Conservation (phyloP, 2,329 filamentous ascomycete genomes). For the Fusarium haematococcum region DNA sequence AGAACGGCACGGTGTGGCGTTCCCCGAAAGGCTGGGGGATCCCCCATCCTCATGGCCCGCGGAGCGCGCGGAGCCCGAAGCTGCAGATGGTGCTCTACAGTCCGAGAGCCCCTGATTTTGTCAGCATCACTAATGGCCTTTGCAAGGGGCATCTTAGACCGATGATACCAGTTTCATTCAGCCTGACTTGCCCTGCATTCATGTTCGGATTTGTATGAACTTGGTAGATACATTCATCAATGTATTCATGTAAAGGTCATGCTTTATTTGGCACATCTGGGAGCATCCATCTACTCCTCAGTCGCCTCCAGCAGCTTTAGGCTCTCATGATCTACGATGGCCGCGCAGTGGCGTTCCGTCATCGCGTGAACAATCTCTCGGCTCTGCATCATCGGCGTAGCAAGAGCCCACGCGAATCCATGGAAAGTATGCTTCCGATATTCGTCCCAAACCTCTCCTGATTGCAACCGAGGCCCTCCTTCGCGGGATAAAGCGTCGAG, state of each 20-base stretch:
- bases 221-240: no score
- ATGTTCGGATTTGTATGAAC: background rate
- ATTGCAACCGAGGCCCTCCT: background rate
- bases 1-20: background rate
- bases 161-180: background rate
- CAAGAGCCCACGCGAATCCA: slow-evolving; percentile 26
- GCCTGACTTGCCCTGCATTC: background rate
- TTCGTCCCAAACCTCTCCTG: slow-evolving; percentile 14
- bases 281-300: background rate
- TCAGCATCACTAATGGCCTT: background rate
- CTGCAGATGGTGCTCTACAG: background rate
- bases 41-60: background rate
- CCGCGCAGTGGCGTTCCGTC: slow-evolving; percentile 11
- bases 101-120: background rate
- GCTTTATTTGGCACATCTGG: background rate
- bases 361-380: slow-evolving; percentile 22
- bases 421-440: slow-evolving; percentile 20
- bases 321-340: slow-evolving; percentile 29
- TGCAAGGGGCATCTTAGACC: background rate
- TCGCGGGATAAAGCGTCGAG: background rate
- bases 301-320: slow-evolving; percentile 11
- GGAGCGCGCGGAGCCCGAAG: background rate
- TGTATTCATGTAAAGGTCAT: background rate
- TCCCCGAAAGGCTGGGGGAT: background rate
- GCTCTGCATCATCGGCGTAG: slow-evolving; percentile 26